phyloP scores from a whole-genome alignment of 441 rosid species.

The Biscutella laevigata region DNA sequence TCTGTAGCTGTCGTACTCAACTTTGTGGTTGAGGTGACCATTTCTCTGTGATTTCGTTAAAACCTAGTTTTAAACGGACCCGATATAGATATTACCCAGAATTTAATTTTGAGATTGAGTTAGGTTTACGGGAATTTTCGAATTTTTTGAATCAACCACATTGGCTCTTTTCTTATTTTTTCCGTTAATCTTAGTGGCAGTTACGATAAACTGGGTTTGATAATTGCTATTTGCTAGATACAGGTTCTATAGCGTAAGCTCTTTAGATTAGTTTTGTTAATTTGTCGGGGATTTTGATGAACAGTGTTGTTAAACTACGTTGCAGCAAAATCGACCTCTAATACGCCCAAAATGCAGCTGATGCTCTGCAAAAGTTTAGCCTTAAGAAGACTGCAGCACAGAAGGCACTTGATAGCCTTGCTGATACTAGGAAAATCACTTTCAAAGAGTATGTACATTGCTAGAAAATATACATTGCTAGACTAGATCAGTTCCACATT shows the following conservation, averaged over 20 bases:
- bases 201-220: too few species aligned
- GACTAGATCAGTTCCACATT: slow-evolving; percentile 83
- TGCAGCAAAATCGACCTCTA: slow-evolving; percentile 83
- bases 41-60: background rate
- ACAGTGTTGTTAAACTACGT: background rate
- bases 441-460: slow-evolving; percentile 91
- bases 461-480: slow-evolving; percentile 84
- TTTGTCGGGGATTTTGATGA: background rate
- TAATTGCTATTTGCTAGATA: background rate
- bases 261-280: background rate
- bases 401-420: slow-evolving; percentile 74
- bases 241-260: background rate
- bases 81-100: background rate
- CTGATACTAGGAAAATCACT: slow-evolving; percentile 58
- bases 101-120: background rate
- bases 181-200: too few species aligned
- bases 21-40: slow-evolving; percentile 73
- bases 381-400: slow-evolving; percentile 82
- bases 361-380: slow-evolving; percentile 74
- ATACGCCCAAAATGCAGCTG: slow-evolving; percentile 86
- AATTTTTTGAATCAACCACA: too few species aligned
- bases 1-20: slow-evolving; percentile 78
- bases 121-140: too few species aligned
- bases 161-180: too few species aligned
- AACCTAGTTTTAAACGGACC: background rate